These are phyloP conservation scores for Albizia julibrissin DNA, from an alignment of 306 rosid genomes.

Conservation along the genomic window DNA sequence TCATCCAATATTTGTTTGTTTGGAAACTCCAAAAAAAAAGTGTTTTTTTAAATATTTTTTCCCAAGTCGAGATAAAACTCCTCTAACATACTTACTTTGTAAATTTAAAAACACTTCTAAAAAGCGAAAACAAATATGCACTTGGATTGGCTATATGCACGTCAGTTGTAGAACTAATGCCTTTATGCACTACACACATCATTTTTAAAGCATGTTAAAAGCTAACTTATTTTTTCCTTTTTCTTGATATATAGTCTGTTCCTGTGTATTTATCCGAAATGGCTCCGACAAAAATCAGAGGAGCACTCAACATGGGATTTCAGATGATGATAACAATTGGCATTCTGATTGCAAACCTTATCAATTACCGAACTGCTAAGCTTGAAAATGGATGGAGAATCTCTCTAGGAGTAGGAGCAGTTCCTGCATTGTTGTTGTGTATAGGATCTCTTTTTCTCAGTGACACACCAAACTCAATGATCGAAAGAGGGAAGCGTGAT, in stretches of 20 bases:
- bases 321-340: slow-evolving; percentile 17
- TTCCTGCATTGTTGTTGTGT: slow-evolving; percentile 8
- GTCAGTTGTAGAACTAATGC: no score
- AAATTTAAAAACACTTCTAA: no score
- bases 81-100: no score
- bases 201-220: neutral
- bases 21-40: no score
- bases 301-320: slow-evolving; percentile 16
- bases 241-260: neutral
- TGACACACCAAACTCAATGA: slow-evolving; percentile 13
- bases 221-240: neutral
- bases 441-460: neutral
- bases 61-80: no score
- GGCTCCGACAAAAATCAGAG: slow-evolving; percentile 2
- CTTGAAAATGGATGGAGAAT: slow-evolving; percentile 13
- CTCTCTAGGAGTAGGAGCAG: neutral
- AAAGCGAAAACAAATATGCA: no score
- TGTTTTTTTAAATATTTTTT: no score
- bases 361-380: neutral
- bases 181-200: no score
- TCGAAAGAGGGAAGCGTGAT: neutral
- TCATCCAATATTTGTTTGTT: no score
- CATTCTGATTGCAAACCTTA: neutral
- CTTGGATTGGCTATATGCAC: no score
- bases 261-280: slow-evolving; percentile 12